Evolutionary conservation across 176 grass and related monocot species (phyloP).

Genomic region (Musa schizocarpa): DNA sequence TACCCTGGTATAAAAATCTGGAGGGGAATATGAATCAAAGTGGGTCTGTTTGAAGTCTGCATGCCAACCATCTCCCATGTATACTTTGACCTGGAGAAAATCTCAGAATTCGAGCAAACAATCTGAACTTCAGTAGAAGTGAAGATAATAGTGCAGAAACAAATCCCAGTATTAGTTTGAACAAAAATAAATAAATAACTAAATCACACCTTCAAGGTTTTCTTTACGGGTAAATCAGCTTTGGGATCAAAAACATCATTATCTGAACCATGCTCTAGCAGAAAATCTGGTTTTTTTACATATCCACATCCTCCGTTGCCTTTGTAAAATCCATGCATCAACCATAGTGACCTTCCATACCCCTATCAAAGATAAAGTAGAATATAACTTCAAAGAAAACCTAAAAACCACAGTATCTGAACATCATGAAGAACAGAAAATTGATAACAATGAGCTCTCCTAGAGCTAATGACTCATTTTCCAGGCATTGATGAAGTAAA

Average conservation of each 20-base stretch:
- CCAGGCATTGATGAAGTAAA: no score
- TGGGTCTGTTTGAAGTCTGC: conserved; percentile 5
- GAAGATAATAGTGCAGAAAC: background rate
- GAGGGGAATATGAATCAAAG: conserved; percentile 18
- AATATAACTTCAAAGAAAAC: background rate
- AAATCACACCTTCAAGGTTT: conserved; percentile 11
- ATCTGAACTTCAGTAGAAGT: background rate
- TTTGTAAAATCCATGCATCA: conserved; percentile 20
- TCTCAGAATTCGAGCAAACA: background rate
- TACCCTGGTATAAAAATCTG: conserved; percentile 20
- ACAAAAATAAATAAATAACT: background rate
- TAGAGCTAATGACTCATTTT: background rate
- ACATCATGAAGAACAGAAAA: background rate
- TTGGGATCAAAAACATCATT: conserved; percentile 14
- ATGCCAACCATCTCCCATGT: conserved; percentile 18
- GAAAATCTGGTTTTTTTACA: conserved; percentile 14
- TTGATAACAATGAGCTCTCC: background rate
- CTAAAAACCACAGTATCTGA: no score
- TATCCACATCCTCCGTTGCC: conserved; percentile 19
- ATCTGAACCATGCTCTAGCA: conserved; percentile 2
- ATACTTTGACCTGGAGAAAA: conserved; percentile 14
- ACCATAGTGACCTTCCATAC: conserved; percentile 17
- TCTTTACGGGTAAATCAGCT: conserved; percentile 5
- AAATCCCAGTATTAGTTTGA: background rate
- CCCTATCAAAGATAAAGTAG: background rate